Base-by-base conservation (phyloP, 2,329 filamentous ascomycete genomes). In the Hirsutella minnesotensis region DNA sequence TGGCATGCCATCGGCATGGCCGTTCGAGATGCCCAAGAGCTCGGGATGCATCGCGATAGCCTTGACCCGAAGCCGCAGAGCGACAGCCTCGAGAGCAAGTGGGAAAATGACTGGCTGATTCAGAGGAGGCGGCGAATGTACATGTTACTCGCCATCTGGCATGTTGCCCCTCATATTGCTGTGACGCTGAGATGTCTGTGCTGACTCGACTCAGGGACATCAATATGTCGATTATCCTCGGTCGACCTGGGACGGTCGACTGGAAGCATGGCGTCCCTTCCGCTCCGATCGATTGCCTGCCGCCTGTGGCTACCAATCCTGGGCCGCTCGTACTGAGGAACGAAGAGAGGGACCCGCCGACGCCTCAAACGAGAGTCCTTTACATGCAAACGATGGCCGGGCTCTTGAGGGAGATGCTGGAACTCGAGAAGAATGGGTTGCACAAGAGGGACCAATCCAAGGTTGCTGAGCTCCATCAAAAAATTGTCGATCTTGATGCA, bases 21-120 rank as follows among this genome's bases (percentile, higher is more conserved):
- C 1, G 78, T 81, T 43, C 64, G 74, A 34, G 76, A 81, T 53
- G 77, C 75, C 0, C 77, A 81, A 53, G 77, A 80, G 49, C 68
- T 81, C 34, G 77, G 76, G 12, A 61, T 81, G 51, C 72, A 81
- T 49, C 66, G 70, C 12, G 69, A 75, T 47, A 65, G 61, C 30
- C 57, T 70, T 22, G 73, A 77, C 47, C 72, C 72, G 0, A 67
- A 67, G 39, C 69, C 72, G 3, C 59, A 56, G 13, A 59, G 67
- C 30, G 58, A 66, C 33, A 67, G 65, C 33, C 56, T 67, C 5
- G 72, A 74, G 45, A 66, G 68, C 27, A 58, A 70, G 2, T 57
- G 78, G 15, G 69, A 75, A 46, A 76, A 73, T 45, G 65, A 77
- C 49, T 81, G 77, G 77, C 59, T 67, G 38, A 67, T 77, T 20